Evolutionary conservation across 1,139 yeast genomes (phyloP).

Genomic region (Magnusiomyces paraingens): DNA sequence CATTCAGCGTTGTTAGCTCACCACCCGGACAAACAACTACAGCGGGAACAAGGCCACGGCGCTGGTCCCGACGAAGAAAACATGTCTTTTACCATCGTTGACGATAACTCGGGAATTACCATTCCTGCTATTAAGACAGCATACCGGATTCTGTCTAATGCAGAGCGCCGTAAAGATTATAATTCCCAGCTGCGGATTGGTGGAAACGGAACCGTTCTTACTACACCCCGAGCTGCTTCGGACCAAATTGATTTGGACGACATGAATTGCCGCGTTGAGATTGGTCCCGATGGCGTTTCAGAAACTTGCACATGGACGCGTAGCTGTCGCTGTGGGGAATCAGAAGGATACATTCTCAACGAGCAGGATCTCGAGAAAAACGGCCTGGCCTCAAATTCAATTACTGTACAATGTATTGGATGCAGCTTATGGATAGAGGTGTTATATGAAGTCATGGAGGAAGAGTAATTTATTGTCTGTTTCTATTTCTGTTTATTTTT

Average conservation of each 20-base stretch:
- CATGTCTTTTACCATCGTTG: no score
- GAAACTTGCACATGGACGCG: constrained; percentile 39
- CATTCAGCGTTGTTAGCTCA: constrained; percentile 47
- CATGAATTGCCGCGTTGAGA: constrained; percentile 24
- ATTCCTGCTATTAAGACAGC: constrained; percentile 48
- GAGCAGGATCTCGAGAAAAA: constrained; percentile 58
- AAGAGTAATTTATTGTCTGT: background rate
- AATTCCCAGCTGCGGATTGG: constrained; percentile 38
- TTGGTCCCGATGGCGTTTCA: constrained; percentile 22
- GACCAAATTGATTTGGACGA: constrained; percentile 50
- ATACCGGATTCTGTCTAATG: constrained; percentile 45
- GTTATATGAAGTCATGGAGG: constrained; percentile 43
- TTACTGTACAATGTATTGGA: constrained; percentile 68
- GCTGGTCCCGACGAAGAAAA: constrained; percentile 29
- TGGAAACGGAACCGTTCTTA: constrained; percentile 37
- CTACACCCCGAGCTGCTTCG: constrained; percentile 37
- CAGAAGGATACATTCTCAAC: constrained; percentile 47
- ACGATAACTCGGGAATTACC: background rate
- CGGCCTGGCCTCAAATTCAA: constrained; percentile 44
- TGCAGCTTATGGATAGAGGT: constrained; percentile 85
- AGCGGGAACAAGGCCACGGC: constrained; percentile 4
- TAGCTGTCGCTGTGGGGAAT: constrained; percentile 62
- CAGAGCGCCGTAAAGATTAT: constrained; percentile 39
- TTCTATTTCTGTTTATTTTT: no score
- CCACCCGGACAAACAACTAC: constrained; percentile 69